A percentile compares a stretch with the other conserved stretches of the same genome.
Evolutionary conservation across 2,329 filamentous ascomycete genomes (phyloP).

Genomic region (Drechslerella coelobrocha): DNA sequence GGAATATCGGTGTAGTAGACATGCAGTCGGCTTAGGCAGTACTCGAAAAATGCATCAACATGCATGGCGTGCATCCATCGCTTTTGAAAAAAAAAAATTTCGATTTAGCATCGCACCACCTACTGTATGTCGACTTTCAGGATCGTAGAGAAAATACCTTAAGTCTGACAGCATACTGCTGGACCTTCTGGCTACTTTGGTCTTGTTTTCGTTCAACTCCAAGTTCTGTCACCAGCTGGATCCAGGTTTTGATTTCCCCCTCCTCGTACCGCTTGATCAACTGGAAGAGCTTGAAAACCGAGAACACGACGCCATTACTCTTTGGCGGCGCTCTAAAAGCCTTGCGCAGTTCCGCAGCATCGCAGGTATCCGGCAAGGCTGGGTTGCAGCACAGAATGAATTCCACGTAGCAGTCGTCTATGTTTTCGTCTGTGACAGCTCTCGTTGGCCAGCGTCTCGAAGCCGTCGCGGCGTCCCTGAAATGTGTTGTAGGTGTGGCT

Average conservation of each 20-base stretch:
- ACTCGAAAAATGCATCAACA: constrained; percentile 93
- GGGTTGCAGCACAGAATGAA: constrained; percentile 95
- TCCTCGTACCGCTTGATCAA: constrained; percentile 78
- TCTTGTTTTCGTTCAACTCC: constrained; percentile 85
- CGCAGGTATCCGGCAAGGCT: constrained; percentile 71
- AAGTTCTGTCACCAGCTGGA: constrained; percentile 81
- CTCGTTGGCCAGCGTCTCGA: constrained; percentile 64
- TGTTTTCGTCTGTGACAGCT: constrained; percentile 71
- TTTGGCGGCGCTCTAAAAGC: constrained; percentile 80
- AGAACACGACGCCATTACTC: constrained; percentile 86
- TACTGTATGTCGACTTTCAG: neutral
- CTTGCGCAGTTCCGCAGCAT: constrained; percentile 74
- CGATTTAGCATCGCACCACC: constrained; percentile 12
- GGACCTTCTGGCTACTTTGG: constrained; percentile 89
- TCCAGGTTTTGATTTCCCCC: constrained; percentile 92
- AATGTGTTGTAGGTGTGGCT: constrained; percentile 25
- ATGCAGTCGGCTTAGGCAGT: constrained; percentile 77
- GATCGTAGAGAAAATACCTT: constrained; percentile 67
- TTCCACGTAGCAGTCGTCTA: constrained; percentile 80
- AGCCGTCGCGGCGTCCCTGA: neutral
- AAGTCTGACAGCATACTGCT: constrained; percentile 89
- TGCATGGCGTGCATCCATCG: constrained; percentile 98
- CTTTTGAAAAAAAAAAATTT: constrained; percentile 59
- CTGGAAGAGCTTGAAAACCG: constrained; percentile 76
- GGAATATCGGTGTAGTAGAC: constrained; percentile 81